Base-by-base conservation (phyloP, 768 basidiomycete genomes). In the Xanthoconium stramineum region DNA sequence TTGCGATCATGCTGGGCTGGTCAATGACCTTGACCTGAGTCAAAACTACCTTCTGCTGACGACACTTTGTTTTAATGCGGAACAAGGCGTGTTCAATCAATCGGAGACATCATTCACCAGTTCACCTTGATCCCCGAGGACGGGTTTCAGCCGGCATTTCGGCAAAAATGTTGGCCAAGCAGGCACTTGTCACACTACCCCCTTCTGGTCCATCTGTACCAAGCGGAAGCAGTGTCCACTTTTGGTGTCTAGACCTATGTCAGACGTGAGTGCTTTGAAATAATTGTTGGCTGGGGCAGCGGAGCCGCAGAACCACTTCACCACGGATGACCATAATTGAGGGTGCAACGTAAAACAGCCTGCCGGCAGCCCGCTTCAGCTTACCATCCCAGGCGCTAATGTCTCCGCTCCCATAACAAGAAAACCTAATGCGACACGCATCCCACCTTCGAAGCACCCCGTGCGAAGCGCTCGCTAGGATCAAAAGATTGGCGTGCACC, bases 401-500 rank as follows among this genome's bases (percentile, higher is more conserved):
- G 49, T 44, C 35, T 19, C 61, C 58, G 58, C 35, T 55, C 35
- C 44, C 44, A 50, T 52, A 61, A 55, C 40, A 46, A 42, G 55
- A 3, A 39, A 29, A 50, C 57, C 50, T 49, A 33, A 36, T 46
- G 59, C 39, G 37, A 14, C 37, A 19, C 40, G 28, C 12, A 42
- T 38, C 56, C 48, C 35, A 28, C 30, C 35, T 36, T 50, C 56
- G 49, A 56, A 65, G 46, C 50, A 36, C 37, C 43, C 37, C 57
- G 63, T 65, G 63, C 53, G 47, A 66, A 61, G 65, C 24, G 10
- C 47, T 60, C 61, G 61, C 53, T 55, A 64, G 53, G 37, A 52
- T 55, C 57, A 61, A 56, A 56, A 47, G 36, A 48, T 53, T 48
- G 45, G 50, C 46, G 39, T 61, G 38, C 48, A 13, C 15, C 37